Conservation (phyloP, 2,329 filamentous ascomycete genomes). For the Samsoniella hepiali region DNA sequence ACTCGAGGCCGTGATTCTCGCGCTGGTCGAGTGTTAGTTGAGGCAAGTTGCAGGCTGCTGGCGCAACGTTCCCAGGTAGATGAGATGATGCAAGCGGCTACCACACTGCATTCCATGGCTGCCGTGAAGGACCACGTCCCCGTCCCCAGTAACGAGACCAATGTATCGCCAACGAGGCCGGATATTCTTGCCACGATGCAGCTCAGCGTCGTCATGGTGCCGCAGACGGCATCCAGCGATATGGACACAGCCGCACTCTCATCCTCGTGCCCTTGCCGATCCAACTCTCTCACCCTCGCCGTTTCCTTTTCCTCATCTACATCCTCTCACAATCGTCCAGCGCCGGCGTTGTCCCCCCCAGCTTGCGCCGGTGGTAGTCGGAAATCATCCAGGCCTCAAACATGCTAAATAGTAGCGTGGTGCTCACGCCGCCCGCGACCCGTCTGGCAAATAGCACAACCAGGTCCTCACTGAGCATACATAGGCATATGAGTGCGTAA, state of each 20-base stretch:
- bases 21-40: conserved; percentile 12
- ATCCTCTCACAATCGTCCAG: neutral
- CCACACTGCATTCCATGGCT: conserved; percentile 37
- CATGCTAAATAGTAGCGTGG: conserved; percentile 55
- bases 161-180: conserved; percentile 49
- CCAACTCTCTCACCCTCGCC: neutral
- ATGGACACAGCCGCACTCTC: conserved; percentile 11
- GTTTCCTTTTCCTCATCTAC: neutral
- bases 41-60: too few relatives aligned
- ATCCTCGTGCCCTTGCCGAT: neutral
- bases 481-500: conserved; percentile 51
- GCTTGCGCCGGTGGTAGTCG: conserved; percentile 48
- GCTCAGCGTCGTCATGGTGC: conserved; percentile 50
- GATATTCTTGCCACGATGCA: conserved; percentile 53
- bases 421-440: conserved; percentile 52
- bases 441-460: conserved; percentile 51
- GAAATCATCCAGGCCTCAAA: conserved; percentile 61
- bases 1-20: conserved; percentile 28
- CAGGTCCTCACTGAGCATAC: conserved; percentile 44
- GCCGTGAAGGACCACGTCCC: conserved; percentile 53
- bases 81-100: conserved; percentile 43
- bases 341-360: conserved; percentile 34
- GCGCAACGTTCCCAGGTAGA: conserved; percentile 21
- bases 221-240: conserved; percentile 50
- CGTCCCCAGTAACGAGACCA: conserved; percentile 46